Base-by-base conservation (phyloP, 768 basidiomycete species). In the Boletus reticulatus region DNA sequence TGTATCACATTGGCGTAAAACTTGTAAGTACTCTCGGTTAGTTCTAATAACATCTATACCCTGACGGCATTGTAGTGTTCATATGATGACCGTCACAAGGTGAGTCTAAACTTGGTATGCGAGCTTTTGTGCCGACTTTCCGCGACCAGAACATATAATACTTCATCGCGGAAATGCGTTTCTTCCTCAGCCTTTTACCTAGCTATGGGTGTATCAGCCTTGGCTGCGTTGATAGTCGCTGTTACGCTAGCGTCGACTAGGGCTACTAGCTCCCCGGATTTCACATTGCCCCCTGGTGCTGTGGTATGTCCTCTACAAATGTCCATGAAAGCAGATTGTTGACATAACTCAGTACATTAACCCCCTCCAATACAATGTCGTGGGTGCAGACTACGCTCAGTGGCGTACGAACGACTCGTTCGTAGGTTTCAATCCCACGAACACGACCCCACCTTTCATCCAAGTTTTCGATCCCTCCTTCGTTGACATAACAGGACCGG, bases 401-500 rank as follows among this genome's bases (percentile, higher is more conserved):
- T 73, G 77, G 55, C 62, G 70, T 31, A 62, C 60, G 37, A 69
- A 72, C 32, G 20, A 78, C 12, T 77, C 76, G 38, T 70, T 65
- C 29, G 63, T 74, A 13, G 75, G 78, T 45, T 83, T 84, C 71
- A 84, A 86, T 61, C 88, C 86, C 3, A 85, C 84, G 17, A 79
- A 80, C 62, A 76, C 78, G 37, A 67, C 68, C n/a, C 73, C 80
- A 14, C 83, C 84, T 0, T 81, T 86, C 62, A 86, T 90, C 70
- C 81, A 83, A 59, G 67, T 79, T 27, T 80, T 78, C 63, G 75
- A 84, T 60, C 66, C 70, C 4, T 68, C 70, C n/a, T 90, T 92
- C 70, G 71, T 86, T 43, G 53, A 67, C 8, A 73, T 90, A 52
- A 78, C 89, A 1, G 89, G 88, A 1, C 58, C 68, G 5, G 71